Conservation (phyloP, 2,329 filamentous ascomycete species). For the Colletotrichum sp. region DNA sequence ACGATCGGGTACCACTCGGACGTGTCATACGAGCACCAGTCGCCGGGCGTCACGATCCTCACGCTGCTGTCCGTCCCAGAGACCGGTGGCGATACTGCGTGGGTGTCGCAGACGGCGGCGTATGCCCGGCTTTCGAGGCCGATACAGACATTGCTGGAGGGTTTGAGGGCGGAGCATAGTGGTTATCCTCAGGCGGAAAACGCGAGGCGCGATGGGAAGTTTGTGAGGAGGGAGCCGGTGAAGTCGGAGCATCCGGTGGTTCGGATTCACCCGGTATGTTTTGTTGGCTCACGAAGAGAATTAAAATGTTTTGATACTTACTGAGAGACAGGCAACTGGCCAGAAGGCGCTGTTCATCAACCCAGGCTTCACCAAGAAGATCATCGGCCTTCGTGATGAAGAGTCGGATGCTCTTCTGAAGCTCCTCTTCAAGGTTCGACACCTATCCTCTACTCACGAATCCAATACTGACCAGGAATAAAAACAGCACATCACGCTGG, state of each 20-base stretch:
- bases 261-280: conserved; percentile 68
- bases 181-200: conserved; percentile 42
- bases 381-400: conserved; percentile 85
- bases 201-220: conserved; percentile 35
- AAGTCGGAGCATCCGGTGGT: conserved; percentile 70
- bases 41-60: conserved; percentile 46
- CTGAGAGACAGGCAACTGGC: conserved; percentile 22
- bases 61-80: conserved; percentile 39
- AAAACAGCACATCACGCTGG: conserved; percentile 48
- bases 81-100: conserved; percentile 43
- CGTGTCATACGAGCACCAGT: conserved; percentile 47
- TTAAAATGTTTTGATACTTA: background rate
- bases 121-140: conserved; percentile 41
- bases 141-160: conserved; percentile 39
- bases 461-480: background rate
- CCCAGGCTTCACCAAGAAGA: conserved; percentile 68
- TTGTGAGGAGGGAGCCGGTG: conserved; percentile 67
- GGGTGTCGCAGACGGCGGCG: conserved; percentile 40
- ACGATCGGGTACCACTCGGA: conserved; percentile 46
- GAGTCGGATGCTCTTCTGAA: conserved; percentile 79
- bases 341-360: conserved; percentile 35
- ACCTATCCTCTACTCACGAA: background rate
- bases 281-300: background rate
- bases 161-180: conserved; percentile 42
- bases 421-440: conserved; percentile 62